These are phyloP conservation scores for Musa schizocarpa DNA, from an alignment of 176 grass and related monocot genomes.

Conservation along the genomic window DNA sequence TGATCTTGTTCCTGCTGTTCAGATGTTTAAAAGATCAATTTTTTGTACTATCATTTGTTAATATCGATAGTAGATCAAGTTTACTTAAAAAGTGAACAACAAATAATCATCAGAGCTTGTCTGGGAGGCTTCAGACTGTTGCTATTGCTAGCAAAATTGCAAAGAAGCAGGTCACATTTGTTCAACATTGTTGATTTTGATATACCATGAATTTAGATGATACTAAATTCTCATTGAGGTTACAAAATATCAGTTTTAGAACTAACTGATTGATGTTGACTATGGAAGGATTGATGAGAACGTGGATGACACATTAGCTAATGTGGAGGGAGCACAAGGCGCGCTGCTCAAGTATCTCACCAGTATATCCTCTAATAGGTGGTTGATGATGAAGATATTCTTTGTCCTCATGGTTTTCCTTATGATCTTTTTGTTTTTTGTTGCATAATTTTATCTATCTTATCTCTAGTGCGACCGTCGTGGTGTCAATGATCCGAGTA, in stretches of 20 bases:
- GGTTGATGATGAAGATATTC: slow-evolving; percentile 99
- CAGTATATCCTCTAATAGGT: slow-evolving; percentile 86
- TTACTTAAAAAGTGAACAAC: not conserved
- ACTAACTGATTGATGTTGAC: not conserved
- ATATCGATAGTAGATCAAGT: not conserved
- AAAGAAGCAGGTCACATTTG: not conserved
- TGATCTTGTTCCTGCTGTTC: not conserved
- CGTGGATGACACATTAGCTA: slow-evolving; percentile 67
- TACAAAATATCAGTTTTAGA: not conserved
- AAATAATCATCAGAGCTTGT: not conserved
- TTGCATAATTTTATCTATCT: slow-evolving; percentile 40
- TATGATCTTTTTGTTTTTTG: slow-evolving; percentile 95
- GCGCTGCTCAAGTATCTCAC: slow-evolving; percentile 78
- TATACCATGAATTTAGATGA: not conserved
- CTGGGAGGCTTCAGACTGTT: not conserved
- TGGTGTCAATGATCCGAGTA: too few relatives aligned
- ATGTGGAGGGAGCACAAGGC: slow-evolving; percentile 77
- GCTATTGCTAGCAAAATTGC: not conserved
- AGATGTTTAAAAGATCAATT: not conserved
- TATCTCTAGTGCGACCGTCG: not conserved
- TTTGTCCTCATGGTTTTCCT: slow-evolving; percentile 95
- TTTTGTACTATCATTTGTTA: not conserved
- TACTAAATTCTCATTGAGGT: not conserved
- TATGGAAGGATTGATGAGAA: slow-evolving; percentile 81
- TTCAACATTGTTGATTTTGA: not conserved